A percentile compares a stretch with the other conserved stretches of the same genome.
These are phyloP conservation scores for Plasmodium berghei DNA, from an alignment of 169 alveolate genomes.

Conservation along the genomic window DNA sequence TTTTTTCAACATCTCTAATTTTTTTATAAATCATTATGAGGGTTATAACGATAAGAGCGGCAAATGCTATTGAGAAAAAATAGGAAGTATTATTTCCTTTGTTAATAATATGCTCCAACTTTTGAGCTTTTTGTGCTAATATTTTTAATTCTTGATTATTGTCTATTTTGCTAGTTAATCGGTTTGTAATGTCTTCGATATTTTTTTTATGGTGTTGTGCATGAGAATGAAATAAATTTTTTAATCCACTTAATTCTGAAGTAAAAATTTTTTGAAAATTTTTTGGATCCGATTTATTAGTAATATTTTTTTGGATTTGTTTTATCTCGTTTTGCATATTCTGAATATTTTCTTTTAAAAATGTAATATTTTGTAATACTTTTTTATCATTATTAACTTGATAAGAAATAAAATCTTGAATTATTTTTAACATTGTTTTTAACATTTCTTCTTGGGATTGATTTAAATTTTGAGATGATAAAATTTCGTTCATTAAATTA, in stretches of 20 bases:
- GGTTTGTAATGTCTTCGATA: conserved; percentile 57
- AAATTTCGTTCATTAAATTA: not conserved
- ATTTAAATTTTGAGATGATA: not conserved
- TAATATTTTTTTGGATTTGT: conserved; percentile 16
- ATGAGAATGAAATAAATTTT: conserved; percentile 67
- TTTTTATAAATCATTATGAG: conserved; percentile 47
- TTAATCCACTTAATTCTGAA: conserved; percentile 56
- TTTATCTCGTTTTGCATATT: conserved; percentile 30
- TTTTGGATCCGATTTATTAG: conserved; percentile 41
- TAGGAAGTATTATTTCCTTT: conserved; percentile 55
- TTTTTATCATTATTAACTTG: conserved; percentile 36
- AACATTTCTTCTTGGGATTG: conserved; percentile 17
- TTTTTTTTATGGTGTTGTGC: conserved; percentile 64
- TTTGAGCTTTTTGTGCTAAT: conserved; percentile 69
- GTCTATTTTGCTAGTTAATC: conserved; percentile 38
- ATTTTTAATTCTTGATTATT: conserved; percentile 46
- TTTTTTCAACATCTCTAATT: conserved; percentile 72
- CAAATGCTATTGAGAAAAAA: conserved; percentile 22
- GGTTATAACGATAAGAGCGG: conserved; percentile 32
- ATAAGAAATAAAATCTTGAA: conserved; percentile 29
- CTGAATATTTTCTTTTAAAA: conserved; percentile 6
- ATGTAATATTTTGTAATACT: conserved; percentile 14
- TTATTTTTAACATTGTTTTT: conserved; percentile 3
- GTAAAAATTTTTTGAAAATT: conserved; percentile 53
- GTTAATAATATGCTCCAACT: conserved; percentile 46